Evolutionary conservation across 257 asterid genomes (phyloP).

Genomic region (Nicotiana paniculata): DNA sequence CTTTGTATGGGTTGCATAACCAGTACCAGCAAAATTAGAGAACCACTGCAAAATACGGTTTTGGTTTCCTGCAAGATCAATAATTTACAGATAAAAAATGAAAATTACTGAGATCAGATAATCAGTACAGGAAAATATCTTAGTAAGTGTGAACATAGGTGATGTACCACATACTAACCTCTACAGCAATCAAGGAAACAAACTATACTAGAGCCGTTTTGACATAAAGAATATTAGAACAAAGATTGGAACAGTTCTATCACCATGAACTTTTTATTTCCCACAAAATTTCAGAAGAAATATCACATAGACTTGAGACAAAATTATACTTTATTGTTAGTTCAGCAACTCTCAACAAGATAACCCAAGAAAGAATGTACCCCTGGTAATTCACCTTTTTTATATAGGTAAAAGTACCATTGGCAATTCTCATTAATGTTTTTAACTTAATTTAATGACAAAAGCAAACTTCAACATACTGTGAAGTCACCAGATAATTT

Average conservation of each 20-base stretch:
- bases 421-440: too few species aligned
- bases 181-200: background rate
- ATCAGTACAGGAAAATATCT: background rate
- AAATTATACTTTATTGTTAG: background rate
- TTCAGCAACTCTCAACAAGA: background rate
- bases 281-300: slow-evolving; percentile 1
- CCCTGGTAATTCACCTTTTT: background rate
- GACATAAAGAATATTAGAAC: background rate
- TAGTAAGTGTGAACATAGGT: background rate
- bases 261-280: background rate
- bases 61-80: slow-evolving; percentile 54
- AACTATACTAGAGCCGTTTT: background rate
- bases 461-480: too few species aligned
- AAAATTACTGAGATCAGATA: background rate
- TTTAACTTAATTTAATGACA: too few species aligned
- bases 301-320: background rate
- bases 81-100: background rate
- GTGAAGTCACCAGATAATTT: too few species aligned
- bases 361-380: background rate
- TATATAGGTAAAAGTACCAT: too few species aligned
- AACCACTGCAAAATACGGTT: slow-evolving; percentile 79
- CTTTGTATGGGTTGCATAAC: slow-evolving; percentile 57
- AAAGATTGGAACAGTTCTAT: background rate
- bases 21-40: slow-evolving; percentile 60
- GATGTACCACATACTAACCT: background rate